Evolutionary conservation across 2,329 filamentous ascomycete species (phyloP).

Genomic region (Pestalotiopsis sp.): DNA sequence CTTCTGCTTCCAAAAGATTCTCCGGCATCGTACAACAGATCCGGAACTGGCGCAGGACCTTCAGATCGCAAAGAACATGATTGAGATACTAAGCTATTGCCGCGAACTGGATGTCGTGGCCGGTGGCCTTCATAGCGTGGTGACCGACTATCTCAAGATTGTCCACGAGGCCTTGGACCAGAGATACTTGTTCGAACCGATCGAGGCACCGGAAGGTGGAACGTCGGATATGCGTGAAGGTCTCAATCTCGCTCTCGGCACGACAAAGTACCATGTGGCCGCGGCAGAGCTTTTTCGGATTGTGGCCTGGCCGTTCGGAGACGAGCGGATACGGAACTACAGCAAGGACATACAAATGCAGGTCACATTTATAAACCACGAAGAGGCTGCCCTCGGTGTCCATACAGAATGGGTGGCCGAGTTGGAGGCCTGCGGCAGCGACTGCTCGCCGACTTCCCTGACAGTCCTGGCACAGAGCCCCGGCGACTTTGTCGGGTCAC

Average conservation of each 20-base stretch:
- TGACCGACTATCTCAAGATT: neutral
- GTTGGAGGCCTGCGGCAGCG: neutral
- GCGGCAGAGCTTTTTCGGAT: neutral
- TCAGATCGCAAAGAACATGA: neutral
- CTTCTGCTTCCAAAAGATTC: neutral
- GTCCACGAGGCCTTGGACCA: neutral
- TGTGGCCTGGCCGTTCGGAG: neutral
- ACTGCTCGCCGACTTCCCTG: neutral
- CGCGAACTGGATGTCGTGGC: neutral
- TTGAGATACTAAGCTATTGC: neutral
- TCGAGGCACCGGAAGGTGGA: neutral
- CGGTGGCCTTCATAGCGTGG: neutral
- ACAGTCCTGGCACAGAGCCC: neutral
- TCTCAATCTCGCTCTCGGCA: neutral
- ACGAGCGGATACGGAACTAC: neutral
- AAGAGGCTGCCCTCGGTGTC: neutral
- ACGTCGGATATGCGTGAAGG: neutral
- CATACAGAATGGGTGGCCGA: neutral
- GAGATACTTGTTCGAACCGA: neutral
- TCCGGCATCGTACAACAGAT: neutral
- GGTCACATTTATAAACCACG: neutral
- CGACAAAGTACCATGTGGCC: neutral
- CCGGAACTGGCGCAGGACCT: neutral
- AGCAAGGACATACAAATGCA: neutral
- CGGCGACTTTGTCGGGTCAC: neutral